A percentile compares a stretch with the other conserved stretches of the same genome.
Conservation (phyloP, 2,329 filamentous ascomycete genomes). For the Penicillium sp. region DNA sequence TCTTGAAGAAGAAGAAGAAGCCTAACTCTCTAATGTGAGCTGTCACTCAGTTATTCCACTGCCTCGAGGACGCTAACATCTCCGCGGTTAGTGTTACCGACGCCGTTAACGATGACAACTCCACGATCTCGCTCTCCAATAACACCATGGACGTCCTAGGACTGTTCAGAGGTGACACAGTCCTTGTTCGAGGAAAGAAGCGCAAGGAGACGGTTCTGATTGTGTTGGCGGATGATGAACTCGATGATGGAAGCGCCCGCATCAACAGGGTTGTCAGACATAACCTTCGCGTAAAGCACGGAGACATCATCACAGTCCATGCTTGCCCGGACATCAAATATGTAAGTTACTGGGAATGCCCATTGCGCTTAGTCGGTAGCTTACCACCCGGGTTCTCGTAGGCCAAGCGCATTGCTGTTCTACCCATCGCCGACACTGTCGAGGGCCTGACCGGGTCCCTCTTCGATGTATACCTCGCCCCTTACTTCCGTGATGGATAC, state of each 20-base stretch:
- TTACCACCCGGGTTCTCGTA: conserved; percentile 46
- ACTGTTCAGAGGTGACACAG: conserved; percentile 98
- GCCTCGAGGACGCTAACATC: conserved; percentile 29
- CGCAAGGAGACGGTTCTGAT: conserved; percentile 98
- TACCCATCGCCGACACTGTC: conserved; percentile 96
- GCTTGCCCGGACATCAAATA: conserved; percentile 99
- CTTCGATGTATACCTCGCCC: conserved; percentile 98
- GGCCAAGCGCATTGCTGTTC: conserved; percentile 98
- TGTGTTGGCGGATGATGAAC: conserved; percentile 94
- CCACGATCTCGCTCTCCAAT: conserved; percentile 96
- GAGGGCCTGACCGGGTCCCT: conserved; percentile 97
- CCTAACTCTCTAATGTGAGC: conserved; percentile 95
- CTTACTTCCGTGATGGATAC: conserved; percentile 99
- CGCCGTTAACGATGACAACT: conserved; percentile 99
- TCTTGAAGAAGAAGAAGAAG: conserved; percentile 99
- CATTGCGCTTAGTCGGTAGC: not conserved
- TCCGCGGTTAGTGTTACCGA: conserved; percentile 78
- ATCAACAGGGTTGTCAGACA: conserved; percentile 99
- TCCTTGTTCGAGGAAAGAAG: conserved; percentile 99
- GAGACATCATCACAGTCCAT: conserved; percentile 96
- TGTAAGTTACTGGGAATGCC: conserved; percentile 62
- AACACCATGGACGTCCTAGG: conserved; percentile 98
- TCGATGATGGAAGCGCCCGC: conserved; percentile 94
- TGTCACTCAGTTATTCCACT: conserved; percentile 6
- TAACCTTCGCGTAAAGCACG: conserved; percentile 98